Conservation (phyloP, 805 yeast genomes). For the Wickerhamiella parazyma region DNA sequence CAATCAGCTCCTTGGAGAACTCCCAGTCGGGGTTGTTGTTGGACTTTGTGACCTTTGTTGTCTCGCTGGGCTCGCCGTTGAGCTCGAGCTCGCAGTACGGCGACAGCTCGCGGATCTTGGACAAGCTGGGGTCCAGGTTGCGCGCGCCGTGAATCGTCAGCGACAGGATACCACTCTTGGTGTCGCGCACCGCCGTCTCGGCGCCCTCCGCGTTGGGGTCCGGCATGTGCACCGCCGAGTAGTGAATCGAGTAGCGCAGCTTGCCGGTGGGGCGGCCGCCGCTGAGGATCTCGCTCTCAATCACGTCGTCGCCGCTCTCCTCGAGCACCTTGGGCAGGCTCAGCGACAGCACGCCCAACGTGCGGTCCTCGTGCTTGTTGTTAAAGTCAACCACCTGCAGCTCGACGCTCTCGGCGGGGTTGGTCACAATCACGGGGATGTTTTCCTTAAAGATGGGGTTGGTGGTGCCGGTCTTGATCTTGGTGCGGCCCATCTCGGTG, state of each 20-base stretch:
- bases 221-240: conserved; percentile 54
- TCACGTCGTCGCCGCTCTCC: conserved; percentile 33
- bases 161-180: conserved; percentile 82
- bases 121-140: conserved; percentile 30
- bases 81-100: conserved; percentile 61
- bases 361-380: conserved; percentile 61
- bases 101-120: conserved; percentile 38
- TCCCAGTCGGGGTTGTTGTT: conserved; percentile 58
- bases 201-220: conserved; percentile 50
- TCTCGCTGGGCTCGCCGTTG: conserved; percentile 44
- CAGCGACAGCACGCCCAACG: conserved; percentile 61
- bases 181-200: conserved; percentile 69
- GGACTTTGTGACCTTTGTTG: conserved; percentile 46
- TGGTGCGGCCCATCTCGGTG: conserved; percentile 50
- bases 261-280: conserved; percentile 78
- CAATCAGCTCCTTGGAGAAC: conserved; percentile 48
- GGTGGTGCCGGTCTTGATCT: conserved; percentile 49
- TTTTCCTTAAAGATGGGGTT: conserved; percentile 80
- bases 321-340: conserved; percentile 55
- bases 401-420: conserved; percentile 71
- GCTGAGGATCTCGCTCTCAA: conserved; percentile 49
- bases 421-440: conserved; percentile 50
- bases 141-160: conserved; percentile 55
- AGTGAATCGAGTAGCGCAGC: conserved; percentile 53
- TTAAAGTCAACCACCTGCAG: conserved; percentile 65